Conservation (phyloP, 352 stramenopile genomes). For the Phytopythium sindhum region DNA sequence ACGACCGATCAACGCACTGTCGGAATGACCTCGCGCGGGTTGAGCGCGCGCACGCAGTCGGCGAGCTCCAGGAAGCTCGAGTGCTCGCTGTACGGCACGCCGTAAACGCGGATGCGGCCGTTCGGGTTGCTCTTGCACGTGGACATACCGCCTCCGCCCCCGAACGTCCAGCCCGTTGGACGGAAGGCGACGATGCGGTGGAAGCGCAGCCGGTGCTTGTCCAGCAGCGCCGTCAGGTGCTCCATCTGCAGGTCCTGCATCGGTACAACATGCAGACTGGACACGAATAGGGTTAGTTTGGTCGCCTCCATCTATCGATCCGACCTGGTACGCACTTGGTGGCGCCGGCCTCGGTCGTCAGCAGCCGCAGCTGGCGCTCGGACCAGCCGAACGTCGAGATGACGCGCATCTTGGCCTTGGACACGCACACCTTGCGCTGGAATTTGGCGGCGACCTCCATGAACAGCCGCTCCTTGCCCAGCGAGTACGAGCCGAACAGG, state of each 20-base stretch:
- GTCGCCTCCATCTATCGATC: neutral
- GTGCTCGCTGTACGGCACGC: conserved; percentile 96
- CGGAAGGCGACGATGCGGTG: conserved; percentile 91
- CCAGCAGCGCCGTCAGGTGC: conserved; percentile 59
- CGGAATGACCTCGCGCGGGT: conserved; percentile 89
- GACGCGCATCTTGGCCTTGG: conserved; percentile 77
- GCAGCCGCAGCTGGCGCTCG: conserved; percentile 64
- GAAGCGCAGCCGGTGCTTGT: conserved; percentile 67
- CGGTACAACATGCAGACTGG: conserved; percentile 89
- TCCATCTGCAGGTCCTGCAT: conserved; percentile 94
- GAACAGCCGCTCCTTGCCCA: conserved; percentile 97
- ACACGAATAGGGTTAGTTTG: conserved; percentile 3
- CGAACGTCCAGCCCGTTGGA: conserved; percentile 93
- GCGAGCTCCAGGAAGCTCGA: conserved; percentile 94
- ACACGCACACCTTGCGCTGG: conserved; percentile 74
- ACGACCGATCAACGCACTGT: conserved; percentile 60
- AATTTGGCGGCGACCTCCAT: conserved; percentile 88
- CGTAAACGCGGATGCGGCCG: conserved; percentile 89
- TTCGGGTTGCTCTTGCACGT: conserved; percentile 76
- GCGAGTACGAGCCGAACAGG: conserved; percentile 96
- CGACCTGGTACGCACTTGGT: conserved; percentile 51
- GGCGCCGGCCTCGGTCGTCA: conserved; percentile 80
- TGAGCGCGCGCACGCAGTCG: conserved; percentile 87
- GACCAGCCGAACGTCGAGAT: conserved; percentile 88
- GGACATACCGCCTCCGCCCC: conserved; percentile 44